Evolutionary conservation across 441 rosid species (phyloP), one percentile per base, ranked within the genome.

Genomic region (Corymbia calophylla): DNA sequence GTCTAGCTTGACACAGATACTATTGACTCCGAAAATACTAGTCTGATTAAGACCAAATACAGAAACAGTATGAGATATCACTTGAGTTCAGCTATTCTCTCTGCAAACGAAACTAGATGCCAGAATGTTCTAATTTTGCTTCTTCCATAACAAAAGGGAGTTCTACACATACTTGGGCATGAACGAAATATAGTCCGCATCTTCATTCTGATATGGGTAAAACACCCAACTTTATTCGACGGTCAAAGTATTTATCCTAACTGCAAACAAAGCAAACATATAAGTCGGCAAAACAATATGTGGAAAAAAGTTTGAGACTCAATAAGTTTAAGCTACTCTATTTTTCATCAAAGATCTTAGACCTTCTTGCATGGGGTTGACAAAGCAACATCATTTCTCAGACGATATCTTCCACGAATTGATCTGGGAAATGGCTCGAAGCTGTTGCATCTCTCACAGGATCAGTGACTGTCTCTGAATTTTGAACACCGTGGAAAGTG

Each of bases 11-110:
- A 32, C 25, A 32, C 32, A 47, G 25, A 68, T 32, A 18, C 47
- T 54, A 2, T 18, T 32, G 3, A 32, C 47, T 32, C 13, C 0
- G 23, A 18, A 5, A 14, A 8, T 12, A 17, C 21, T 1, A 2
- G 7, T 68, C 4, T 10, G 4, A 32, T 68, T 68, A 32, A 68
- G 25, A 32, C 47, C 32, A 32, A 25, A 32, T 32, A 32, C 8
- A 32, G 32, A 62, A 68, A 32, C 7, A 2, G 47, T 8, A 0
- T 18, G 47, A 68, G 5, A 18, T 19, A 70, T 35, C 47, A 9
- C 81, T 32, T 9, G 25, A 68, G 47, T 5, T 68, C 25, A 68
- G 80, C 80, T 68, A 25, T 18, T 17, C 27, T 19, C 81, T 19
- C 48, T 19, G 2, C 27, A 35, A 70, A 21, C 4, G 15, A 70